These are phyloP conservation scores for Ceratobasidium sp. DNA, from an alignment of 1,284 basidiomycete species.

Conservation along the genomic window DNA sequence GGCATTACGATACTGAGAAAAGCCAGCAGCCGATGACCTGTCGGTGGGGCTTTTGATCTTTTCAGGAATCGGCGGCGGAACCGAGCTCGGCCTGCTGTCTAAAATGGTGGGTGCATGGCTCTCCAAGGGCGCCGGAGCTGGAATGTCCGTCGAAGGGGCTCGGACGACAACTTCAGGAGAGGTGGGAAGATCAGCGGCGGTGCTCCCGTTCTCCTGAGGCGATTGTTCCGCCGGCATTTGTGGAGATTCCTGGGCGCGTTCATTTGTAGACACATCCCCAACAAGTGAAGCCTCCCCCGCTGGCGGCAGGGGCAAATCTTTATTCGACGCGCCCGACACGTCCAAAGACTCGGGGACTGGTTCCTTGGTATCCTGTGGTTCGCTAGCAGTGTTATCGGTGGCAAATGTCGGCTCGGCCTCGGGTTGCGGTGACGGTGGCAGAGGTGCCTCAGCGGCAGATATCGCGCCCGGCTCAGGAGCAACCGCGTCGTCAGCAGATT, in stretches of 20 bases:
- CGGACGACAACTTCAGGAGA: constrained; percentile 39
- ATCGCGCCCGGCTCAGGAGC: neutral
- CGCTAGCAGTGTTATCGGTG: neutral
- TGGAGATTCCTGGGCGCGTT: neutral
- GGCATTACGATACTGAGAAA: constrained; percentile 29
- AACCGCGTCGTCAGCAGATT: neutral
- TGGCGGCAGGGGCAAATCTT: constrained; percentile 32
- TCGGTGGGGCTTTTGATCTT: constrained; percentile 35
- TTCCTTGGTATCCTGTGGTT: constrained; percentile 2
- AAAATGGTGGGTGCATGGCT: neutral
- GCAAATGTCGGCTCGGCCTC: neutral
- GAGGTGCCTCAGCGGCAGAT: neutral
- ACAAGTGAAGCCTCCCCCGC: neutral
- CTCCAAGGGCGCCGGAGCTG: neutral
- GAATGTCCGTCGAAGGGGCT: constrained; percentile 35
- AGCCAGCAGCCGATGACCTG: constrained; percentile 31
- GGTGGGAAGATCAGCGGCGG: neutral
- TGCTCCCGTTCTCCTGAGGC: neutral
- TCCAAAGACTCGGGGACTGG: neutral
- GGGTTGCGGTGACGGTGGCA: neutral
- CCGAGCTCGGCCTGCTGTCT: neutral
- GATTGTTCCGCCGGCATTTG: neutral
- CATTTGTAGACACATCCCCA: constrained; percentile 20
- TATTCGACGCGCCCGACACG: constrained; percentile 28
- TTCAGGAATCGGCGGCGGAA: constrained; percentile 35